Evolutionary conservation across 2,329 filamentous ascomycete genomes (phyloP), one percentile per base, ranked within the genome.

Genomic region (Ilyonectria destructans): DNA sequence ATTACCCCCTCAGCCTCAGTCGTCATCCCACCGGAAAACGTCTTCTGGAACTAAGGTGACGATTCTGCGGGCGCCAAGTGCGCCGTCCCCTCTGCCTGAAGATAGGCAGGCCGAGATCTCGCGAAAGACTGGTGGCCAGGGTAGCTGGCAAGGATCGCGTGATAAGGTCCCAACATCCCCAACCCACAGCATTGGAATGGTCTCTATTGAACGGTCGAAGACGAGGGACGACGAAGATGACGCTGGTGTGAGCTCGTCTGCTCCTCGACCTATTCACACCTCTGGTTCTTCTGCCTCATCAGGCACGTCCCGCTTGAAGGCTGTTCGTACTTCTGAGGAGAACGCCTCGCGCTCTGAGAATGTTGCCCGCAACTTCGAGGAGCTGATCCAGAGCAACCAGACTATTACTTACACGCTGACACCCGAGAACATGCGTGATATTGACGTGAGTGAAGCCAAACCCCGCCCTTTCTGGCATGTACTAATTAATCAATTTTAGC

Each of bases 351-450:
- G 82, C 6, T 81, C 84, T 7, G 88, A 89, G 52, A 88, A 91
- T 65, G 88, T 91, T 56, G 88, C 89, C 10, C 89, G 88, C 54
- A 90, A 92, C 73, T 92, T 96, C 75, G 93, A 96, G 76, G 88
- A 95, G 73, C 85, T 96, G 58, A 95, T 96, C 69, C 90, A 93
- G 64, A 95, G 93, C 79, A 92, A 94, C 74, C 90, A 95, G 77
- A 96, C 93, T 1, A 91, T 96, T 49, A 93, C 93, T 74, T 96
- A 92, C 78, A 96, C 93, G 2, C 85, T 96, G 31, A 96, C 93
- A 0, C 93, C 93, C 0, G 90, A 93, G 77, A 93, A 87, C 73
- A 93, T 96, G 88, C 91, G 92, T 68, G 88, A 93, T 71, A 90
- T 93, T 74, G 90, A 93, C 80, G 92, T 93, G 83, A 82, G 88